These are phyloP conservation scores for Clarireedia homoeocarpa DNA, from an alignment of 2,329 filamentous ascomycete genomes.

Conservation along the genomic window DNA sequence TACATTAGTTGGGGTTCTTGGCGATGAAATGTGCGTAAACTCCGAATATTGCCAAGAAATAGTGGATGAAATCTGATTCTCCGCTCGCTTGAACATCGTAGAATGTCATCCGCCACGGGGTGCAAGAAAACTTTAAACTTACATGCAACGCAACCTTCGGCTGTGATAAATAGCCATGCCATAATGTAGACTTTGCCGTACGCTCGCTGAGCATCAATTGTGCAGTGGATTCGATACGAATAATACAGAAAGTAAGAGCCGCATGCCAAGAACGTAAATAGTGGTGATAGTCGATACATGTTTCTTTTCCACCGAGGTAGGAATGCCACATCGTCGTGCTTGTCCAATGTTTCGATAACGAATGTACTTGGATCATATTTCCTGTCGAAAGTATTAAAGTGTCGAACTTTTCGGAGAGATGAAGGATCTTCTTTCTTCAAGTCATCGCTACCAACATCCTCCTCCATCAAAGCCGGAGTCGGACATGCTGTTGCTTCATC, in stretches of 20 bases:
- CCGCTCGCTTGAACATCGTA: not conserved
- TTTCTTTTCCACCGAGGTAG: slow-evolving; percentile 15
- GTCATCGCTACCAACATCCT: slow-evolving; percentile 1
- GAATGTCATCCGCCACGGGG: too few species aligned
- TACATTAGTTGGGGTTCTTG: slow-evolving; percentile 2
- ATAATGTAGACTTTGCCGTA: slow-evolving; percentile 36
- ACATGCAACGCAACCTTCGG: slow-evolving; percentile 43
- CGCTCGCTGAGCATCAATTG: slow-evolving; percentile 41
- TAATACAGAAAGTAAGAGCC: slow-evolving; percentile 37
- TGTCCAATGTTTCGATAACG: slow-evolving; percentile 16
- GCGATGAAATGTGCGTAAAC: not conserved
- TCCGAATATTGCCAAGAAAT: not conserved
- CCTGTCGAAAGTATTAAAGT: slow-evolving; percentile 4
- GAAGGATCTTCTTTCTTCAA: slow-evolving; percentile 1
- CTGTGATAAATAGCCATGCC: slow-evolving; percentile 50
- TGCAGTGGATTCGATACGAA: slow-evolving; percentile 42
- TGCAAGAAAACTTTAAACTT: slow-evolving; percentile 1
- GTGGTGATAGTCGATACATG: slow-evolving; percentile 19
- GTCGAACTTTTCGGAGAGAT: not conserved
- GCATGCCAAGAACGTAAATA: slow-evolving; percentile 18
- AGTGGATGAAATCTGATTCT: not conserved
- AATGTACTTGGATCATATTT: not conserved
- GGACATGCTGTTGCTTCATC: slow-evolving; percentile 4
- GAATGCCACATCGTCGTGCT: slow-evolving; percentile 18
- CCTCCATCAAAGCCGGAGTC: not conserved